Evolutionary conservation across 805 yeast species (phyloP).

Genomic region (Teunomyces cretensis): DNA sequence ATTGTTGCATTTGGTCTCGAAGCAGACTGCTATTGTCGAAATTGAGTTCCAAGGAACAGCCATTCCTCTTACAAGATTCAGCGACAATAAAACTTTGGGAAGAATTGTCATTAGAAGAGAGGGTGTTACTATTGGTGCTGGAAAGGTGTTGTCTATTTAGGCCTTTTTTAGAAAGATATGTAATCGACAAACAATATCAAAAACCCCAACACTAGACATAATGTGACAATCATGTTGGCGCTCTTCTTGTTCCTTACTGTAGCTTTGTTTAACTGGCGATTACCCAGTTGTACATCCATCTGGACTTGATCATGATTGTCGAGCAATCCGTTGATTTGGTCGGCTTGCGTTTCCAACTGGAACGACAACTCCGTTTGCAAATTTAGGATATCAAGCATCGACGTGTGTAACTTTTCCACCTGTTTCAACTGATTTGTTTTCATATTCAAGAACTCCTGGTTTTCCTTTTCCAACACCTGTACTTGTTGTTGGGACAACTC

Average conservation of each 20-base stretch:
- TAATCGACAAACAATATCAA: constrained; percentile 57
- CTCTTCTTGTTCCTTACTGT: constrained; percentile 59
- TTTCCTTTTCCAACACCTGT: constrained; percentile 58
- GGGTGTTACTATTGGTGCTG: constrained; percentile 70
- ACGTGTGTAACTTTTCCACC: constrained; percentile 57
- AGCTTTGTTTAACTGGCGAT: constrained; percentile 66
- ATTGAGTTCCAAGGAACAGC: constrained; percentile 49
- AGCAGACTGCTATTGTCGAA: constrained; percentile 58
- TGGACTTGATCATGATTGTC: constrained; percentile 69
- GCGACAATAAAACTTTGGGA: constrained; percentile 53
- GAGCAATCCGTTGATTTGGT: constrained; percentile 59
- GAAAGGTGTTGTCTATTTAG: constrained; percentile 33
- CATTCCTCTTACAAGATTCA: constrained; percentile 53
- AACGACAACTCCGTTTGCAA: constrained; percentile 72
- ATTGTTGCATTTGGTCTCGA: constrained; percentile 55
- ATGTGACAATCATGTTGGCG: constrained; percentile 54
- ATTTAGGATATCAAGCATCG: constrained; percentile 71
- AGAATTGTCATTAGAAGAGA: constrained; percentile 69
- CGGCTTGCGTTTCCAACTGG: constrained; percentile 72
- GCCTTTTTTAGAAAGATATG: constrained; percentile 23
- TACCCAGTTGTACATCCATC: constrained; percentile 67
- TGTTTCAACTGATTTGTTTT: constrained; percentile 62
- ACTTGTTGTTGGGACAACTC: constrained; percentile 53
- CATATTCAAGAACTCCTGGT: constrained; percentile 50
- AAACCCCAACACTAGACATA: constrained; percentile 56